Evolutionary conservation across 164 flowering plant species (phyloP), one percentile per base, ranked within the genome.

Genomic region (Vitis rotundifolia): DNA sequence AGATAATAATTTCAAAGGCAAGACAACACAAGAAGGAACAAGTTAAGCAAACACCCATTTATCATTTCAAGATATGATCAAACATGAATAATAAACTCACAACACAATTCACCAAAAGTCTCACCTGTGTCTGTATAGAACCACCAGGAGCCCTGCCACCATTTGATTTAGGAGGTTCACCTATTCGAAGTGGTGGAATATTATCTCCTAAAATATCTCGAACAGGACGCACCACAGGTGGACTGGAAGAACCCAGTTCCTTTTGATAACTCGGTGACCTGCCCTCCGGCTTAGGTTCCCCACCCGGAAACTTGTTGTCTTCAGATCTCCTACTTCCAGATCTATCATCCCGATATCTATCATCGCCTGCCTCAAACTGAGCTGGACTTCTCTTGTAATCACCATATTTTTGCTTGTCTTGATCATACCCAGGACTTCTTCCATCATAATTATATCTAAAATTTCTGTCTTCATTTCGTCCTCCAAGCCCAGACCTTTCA

Each of bases 321-420:
- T 71, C 70, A 70, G 70, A 62, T 54, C 60, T 54, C 74, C 81
- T 81, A 73, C 68, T 72, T 54, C 77, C 67, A 57, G 10, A n/a
- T 51, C 67, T 72, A 72, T 81, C 84, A 44, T 83, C 85, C 47
- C 81, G 76, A 63, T 78, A 58, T 67, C 90, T 74, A 68, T 85
- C 80, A 76, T 89, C 88, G 37, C 85, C 88, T 70, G 84, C 71
- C 75, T 86, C 93, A 76, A 84, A 79, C 13, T 73, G 81, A 58
- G 67, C 62, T 66, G 84, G 59, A 66, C 74, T 82, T 68, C 75
- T 80, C 72, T 70, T 77, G 1, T 9, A 67, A 60, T 79, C 79
- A 59, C 82, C 78, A 65, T 51, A 63, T 73, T 84, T 76, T 51
- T 67, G 51, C 47, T 68, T 78, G 44, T 80, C 78, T 73, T 64